Base-by-base conservation (phyloP, 202 grass and related monocot species). In the Brachypodium distachyon region DNA sequence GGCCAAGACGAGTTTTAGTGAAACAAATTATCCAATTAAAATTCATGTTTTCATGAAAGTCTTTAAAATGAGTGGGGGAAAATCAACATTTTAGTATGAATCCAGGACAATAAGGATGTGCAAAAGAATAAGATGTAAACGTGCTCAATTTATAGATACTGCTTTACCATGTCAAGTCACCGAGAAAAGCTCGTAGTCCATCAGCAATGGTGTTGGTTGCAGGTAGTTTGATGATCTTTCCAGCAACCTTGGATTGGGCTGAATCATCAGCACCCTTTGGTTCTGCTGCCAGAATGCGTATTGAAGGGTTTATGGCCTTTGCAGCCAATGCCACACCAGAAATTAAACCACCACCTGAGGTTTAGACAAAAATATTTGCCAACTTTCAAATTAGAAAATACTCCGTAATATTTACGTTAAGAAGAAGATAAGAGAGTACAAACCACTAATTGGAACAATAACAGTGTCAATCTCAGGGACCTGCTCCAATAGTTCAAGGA, bases 201-300 rank as follows among this genome's bases (percentile, higher is more conserved):
- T 97, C 94, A 87, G 94, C 91, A 67, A 97, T 88, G 17, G 94
- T 97, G 32, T 86, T 74, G 27, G 90, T 90, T 21, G 90, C 80
- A 43, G 86, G 42, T 76, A 94, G 70, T 43, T 73, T 94, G 22
- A 97, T 72, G 72, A 97, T 94, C 44, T 19, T 87, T 76, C 90
- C 88, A 85, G 86, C 83, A 83, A 77, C 82, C 76, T 97, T 97
- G 44, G 94, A 97, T 68, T 86, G 88, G 29, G 86, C 79, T 76
- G 94, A 83, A 84, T 97, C 94, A 67, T 94, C 76, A 88, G 94
- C 94, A 48, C 91, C 94, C 72, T 78, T 91, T 60, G 94, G 94
- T 70, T 97, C 94, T 56, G 91, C 94, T 72, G 91, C 94, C 34
- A 97, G 69, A 86, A 97, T 80, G 34, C 44, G 79, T 74, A 94